phyloP scores from a whole-genome alignment of 352 stramenopile species.

The Globisporangium perplexum region DNA sequence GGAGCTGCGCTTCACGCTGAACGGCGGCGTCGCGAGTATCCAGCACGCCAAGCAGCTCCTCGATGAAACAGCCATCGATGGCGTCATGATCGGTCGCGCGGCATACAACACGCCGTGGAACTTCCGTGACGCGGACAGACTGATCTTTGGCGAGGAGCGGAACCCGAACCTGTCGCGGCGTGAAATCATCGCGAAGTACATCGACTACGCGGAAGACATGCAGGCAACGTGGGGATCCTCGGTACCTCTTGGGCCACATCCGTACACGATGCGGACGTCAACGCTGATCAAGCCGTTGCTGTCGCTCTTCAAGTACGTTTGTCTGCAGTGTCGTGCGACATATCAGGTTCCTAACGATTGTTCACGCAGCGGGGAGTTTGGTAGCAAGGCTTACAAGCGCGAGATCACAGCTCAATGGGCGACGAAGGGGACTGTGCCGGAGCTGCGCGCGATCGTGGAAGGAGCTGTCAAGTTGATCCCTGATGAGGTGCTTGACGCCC shows the following conservation, averaged over 20 bases:
- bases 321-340: background rate
- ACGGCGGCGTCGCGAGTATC: conserved; percentile 94
- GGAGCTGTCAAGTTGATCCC: conserved; percentile 59
- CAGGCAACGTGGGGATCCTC: conserved; percentile 64
- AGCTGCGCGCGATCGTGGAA: conserved; percentile 74
- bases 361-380: conserved; percentile 51
- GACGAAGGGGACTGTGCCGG: conserved; percentile 50
- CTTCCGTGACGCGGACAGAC: conserved; percentile 77
- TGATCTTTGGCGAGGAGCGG: conserved; percentile 65
- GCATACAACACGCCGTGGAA: conserved; percentile 89
- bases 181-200: conserved; percentile 78
- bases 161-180: conserved; percentile 84
- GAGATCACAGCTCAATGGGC: conserved; percentile 64
- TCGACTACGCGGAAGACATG: conserved; percentile 82
- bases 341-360: background rate
- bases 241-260: conserved; percentile 30
- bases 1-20: conserved; percentile 96
- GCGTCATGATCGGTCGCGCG: conserved; percentile 88
- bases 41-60: conserved; percentile 88
- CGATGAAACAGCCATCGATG: conserved; percentile 65
- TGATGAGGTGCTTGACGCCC: conserved; percentile 63
- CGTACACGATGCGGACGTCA: conserved; percentile 78
- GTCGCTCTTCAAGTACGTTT: conserved; percentile 65
- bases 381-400: conserved; percentile 79
- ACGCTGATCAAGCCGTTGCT: conserved; percentile 76